A percentile compares a stretch with the other conserved stretches of the same genome.
Conservation (phyloP, 2,329 filamentous ascomycete species). For the Fusarium solani-melongenae region DNA sequence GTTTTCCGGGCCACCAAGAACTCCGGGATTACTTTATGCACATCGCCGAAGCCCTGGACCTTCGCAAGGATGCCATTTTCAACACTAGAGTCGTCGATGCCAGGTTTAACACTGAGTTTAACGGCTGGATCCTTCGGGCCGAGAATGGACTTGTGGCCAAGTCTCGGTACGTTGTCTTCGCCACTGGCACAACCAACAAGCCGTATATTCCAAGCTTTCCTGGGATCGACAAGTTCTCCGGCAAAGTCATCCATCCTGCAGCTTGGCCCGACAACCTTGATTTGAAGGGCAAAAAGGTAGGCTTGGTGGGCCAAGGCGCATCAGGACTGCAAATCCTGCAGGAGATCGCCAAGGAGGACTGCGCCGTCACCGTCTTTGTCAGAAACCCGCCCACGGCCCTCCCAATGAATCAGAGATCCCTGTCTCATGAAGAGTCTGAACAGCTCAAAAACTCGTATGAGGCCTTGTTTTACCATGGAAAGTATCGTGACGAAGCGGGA, state of each 20-base stretch:
- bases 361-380: constrained; percentile 61
- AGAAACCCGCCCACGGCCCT: constrained; percentile 63
- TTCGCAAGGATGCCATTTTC: background rate
- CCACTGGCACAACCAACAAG: constrained; percentile 16
- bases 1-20: constrained; percentile 15
- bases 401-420: constrained; percentile 63
- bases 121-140: background rate
- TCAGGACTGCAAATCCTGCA: constrained; percentile 32
- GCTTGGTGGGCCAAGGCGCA: constrained; percentile 19
- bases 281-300: constrained; percentile 14
- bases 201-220: constrained; percentile 13
- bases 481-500: constrained; percentile 56
- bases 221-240: background rate
- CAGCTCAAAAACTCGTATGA: constrained; percentile 36
- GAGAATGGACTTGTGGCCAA: background rate
- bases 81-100: background rate
- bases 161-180: constrained; percentile 15
- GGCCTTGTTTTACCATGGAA: constrained; percentile 24
- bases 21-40: background rate
- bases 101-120: background rate
- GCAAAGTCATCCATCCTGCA: constrained; percentile 17
- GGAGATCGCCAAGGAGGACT: constrained; percentile 49
- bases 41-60: background rate
- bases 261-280: constrained; percentile 7
- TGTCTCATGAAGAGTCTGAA: constrained; percentile 59